Evolutionary conservation across 768 basidiomycete genomes (phyloP), one percentile per base, ranked within the genome.

Genomic region (Astraeus odoratus): DNA sequence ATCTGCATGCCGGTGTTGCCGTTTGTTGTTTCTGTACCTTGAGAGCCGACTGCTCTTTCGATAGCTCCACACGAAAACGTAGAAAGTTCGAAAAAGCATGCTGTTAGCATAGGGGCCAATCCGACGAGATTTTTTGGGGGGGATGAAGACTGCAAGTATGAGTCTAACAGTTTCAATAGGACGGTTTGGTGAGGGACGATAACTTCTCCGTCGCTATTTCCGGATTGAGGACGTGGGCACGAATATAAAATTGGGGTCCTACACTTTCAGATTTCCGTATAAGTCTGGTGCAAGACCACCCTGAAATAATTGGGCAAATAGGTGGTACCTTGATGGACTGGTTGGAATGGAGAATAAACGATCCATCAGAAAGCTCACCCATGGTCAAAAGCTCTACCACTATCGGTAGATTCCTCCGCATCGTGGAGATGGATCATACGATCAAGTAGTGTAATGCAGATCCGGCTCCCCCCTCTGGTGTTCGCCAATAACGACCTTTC

Each of bases 121-220:
- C 68, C 67, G 23, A 57, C 57, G 43, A 78, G 72, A 16, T 68
- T 62, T 38, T 49, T 23, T 43, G 57, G 54, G 43, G 65, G 53
- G 51, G 69, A 68, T 22, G 67, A 65, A 10, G 78, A 73, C 51
- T 88, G 84, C 43, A 92, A 68, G 57, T 88, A 84, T 1, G 89
- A 86, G 59, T 95, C 93, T 10, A 93, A 68, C 13, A 95, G 70
- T 63, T 93, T 94, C 47, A 96, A 76, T 9, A 95, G 67, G n/a
- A 78, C 86, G 4, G 82, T 89, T 61, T 95, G 93, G 52, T 86
- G 82, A 0, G 91, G 88, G 5, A 87, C 80, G 31, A 93, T 76
- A 10, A 81, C 71, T 65, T 92, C 90, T 37, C 75, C 78, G 19
- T 66, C 49, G 47, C 88, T 88, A 59, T 25, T 39, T 49, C 42